Base-by-base conservation (phyloP, 768 basidiomycete genomes). In the Tulasnella sp. region DNA sequence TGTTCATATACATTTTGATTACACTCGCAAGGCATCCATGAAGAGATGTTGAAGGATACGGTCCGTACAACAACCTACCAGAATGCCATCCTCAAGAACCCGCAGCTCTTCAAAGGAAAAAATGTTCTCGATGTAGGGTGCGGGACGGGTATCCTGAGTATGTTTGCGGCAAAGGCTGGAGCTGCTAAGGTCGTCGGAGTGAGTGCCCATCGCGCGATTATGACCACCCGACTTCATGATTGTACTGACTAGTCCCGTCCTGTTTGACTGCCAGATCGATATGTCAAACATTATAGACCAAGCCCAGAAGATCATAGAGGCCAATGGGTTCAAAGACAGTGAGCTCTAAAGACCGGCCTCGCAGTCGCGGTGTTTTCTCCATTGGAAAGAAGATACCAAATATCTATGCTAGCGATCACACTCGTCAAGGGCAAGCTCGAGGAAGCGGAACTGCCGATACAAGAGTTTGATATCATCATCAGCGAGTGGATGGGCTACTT, bases 401-500 rank as follows among this genome's bases (percentile, higher is more conserved):
- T 13, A 10, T 53, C 24, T 26, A n/a, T 24, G 44, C 8, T 65
- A 96, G 92, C 80, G 65, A 96, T 97, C 73, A 93, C 89, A 42
- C 84, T 98, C 60, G 85, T 98, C 65, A 97, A 98, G 74, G 94
- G 95, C 61, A 99, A 99, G 74, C 85, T 99, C 62, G 95, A 99
- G 71, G 95, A 99, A 48, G 76, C 83, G 51, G 82, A 84, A 61
- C 79, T 98, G 44, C 95, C 95, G 13, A 82, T 95, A 68, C 75
- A 88, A 63, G 76, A 94, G 71, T 97, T 92, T 70, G 96, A 99
- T 71, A 97, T 99, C 74, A 96, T 99, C 75, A 89, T 99, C 70
- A 96, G 93, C 63, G 96, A 99, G 72, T 99, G 95, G 96, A 99
- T 99, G 96, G 96, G 96, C 44, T 99, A 99, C 75, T 97, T 98